Percentiles rank a stretch among this genome's conserved stretches.
Evolutionary conservation across 1,139 yeast species (phyloP).

Genomic region (Yamadazyma dendronema): DNA sequence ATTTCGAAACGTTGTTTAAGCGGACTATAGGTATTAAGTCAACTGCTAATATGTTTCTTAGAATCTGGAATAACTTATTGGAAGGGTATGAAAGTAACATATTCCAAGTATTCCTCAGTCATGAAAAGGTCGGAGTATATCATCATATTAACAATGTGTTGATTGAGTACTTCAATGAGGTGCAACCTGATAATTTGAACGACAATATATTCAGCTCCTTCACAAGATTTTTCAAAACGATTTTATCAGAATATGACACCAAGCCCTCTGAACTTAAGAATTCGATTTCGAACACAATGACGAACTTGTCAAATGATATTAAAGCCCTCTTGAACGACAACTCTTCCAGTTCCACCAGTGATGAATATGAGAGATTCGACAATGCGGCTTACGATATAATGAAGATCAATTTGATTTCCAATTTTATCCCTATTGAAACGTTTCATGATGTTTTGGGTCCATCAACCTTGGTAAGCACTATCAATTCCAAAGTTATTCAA

Average conservation of each 20-base stretch:
- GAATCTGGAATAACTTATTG: conserved; percentile 30
- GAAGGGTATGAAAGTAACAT: conserved; percentile 16
- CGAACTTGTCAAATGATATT: not conserved
- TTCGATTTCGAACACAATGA: not conserved
- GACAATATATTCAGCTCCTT: conserved; percentile 19
- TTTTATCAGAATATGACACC: conserved; percentile 10
- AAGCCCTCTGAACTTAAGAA: not conserved
- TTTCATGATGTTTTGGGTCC: not conserved
- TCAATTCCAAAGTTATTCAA: not conserved
- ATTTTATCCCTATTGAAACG: not conserved
- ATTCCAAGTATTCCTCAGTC: conserved; percentile 9
- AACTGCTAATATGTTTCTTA: conserved; percentile 23
- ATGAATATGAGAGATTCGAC: not conserved
- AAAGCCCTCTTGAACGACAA: not conserved
- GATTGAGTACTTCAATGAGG: conserved; percentile 23
- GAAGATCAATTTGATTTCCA: not conserved
- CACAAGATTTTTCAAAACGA: conserved; percentile 11
- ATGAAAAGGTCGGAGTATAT: conserved; percentile 26
- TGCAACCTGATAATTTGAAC: conserved; percentile 1
- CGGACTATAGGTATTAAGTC: conserved; percentile 19
- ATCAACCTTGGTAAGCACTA: not conserved
- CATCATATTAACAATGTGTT: conserved; percentile 25
- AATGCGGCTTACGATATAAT: not conserved
- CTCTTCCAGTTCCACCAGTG: not conserved
- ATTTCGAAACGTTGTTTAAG: conserved; percentile 23